Evolutionary conservation across 208 protist species (phyloP).

Genomic region (Trypanosoma lewisi): DNA sequence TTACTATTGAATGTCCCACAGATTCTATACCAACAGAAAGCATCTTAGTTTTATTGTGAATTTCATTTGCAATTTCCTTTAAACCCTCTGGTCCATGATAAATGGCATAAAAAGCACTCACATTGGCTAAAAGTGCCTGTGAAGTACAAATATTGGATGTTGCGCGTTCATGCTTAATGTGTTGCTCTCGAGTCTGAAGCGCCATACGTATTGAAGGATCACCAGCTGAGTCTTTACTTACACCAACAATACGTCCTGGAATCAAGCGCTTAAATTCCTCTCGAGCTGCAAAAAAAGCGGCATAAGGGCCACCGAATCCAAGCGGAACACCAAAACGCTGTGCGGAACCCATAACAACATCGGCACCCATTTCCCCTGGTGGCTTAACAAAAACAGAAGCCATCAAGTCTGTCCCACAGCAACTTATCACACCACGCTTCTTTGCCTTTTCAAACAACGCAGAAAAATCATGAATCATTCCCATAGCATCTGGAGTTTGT

Average conservation of each 20-base stretch:
- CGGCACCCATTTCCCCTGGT: slow-evolving; percentile 93
- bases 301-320: slow-evolving; percentile 97
- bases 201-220: slow-evolving; percentile 95
- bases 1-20: slow-evolving; percentile 57
- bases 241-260: slow-evolving; percentile 96
- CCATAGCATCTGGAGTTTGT: slow-evolving; percentile 94
- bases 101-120: slow-evolving; percentile 95
- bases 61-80: slow-evolving; percentile 87
- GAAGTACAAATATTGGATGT: slow-evolving; percentile 98
- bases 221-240: slow-evolving; percentile 90
- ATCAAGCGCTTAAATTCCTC: slow-evolving; percentile 90
- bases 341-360: slow-evolving; percentile 92
- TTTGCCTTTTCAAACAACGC: slow-evolving; percentile 62
- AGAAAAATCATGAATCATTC: slow-evolving; percentile 83
- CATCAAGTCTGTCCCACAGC: slow-evolving; percentile 93
- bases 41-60: slow-evolving; percentile 82
- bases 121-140: slow-evolving; percentile 97
- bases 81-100: slow-evolving; percentile 97
- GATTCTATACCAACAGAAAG: slow-evolving; percentile 86
- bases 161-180: slow-evolving; percentile 96
- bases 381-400: slow-evolving; percentile 91
- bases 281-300: slow-evolving; percentile 94
- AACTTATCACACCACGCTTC: slow-evolving; percentile 58
- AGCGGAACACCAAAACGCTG: slow-evolving; percentile 96
- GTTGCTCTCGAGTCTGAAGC: slow-evolving; percentile 98